Conservation (phyloP, 306 rosid genomes). For the Acacia acuminata region DNA sequence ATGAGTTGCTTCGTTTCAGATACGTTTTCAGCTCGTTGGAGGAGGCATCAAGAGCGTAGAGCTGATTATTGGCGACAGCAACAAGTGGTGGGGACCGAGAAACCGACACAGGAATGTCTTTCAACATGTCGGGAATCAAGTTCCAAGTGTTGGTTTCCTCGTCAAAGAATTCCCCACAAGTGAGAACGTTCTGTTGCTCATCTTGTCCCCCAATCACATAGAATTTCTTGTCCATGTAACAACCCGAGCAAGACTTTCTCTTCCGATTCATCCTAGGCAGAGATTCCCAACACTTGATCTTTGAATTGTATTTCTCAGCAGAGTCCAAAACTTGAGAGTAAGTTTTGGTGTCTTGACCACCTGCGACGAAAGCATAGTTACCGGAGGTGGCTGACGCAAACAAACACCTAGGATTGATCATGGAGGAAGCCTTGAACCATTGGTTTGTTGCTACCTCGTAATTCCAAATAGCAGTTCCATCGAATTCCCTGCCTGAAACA, state of each 20-base stretch:
- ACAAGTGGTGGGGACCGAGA: slow-evolving; percentile 64
- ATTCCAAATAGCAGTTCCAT: slow-evolving; percentile 63
- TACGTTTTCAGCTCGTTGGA: slow-evolving; percentile 71
- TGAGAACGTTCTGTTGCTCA: slow-evolving; percentile 36
- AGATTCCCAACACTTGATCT: slow-evolving; percentile 53
- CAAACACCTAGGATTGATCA: slow-evolving; percentile 65
- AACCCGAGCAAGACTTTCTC: slow-evolving; percentile 69
- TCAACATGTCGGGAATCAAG: slow-evolving; percentile 61
- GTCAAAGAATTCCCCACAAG: slow-evolving; percentile 69
- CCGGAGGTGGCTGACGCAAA: slow-evolving; percentile 73
- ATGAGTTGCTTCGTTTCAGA: slow-evolving; percentile 48
- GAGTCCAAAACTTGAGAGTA: slow-evolving; percentile 39
- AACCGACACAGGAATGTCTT: slow-evolving; percentile 35
- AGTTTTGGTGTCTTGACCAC: slow-evolving; percentile 54
- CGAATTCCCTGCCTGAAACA: slow-evolving; percentile 63
- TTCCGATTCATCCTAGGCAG: slow-evolving; percentile 59
- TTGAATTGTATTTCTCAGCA: slow-evolving; percentile 66
- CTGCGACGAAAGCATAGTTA: slow-evolving; percentile 65
- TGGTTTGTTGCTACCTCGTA: slow-evolving; percentile 54
- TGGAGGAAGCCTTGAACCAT: slow-evolving; percentile 69
- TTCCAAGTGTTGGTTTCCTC: slow-evolving; percentile 55
- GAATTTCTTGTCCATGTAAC: slow-evolving; percentile 69
- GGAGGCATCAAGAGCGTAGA: slow-evolving; percentile 57
- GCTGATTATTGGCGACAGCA: slow-evolving; percentile 66
- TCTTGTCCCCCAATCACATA: slow-evolving; percentile 76